Evolutionary conservation across 2,329 filamentous ascomycete species (phyloP), one percentile per base, ranked within the genome.

Genomic region (Boeremia exigua): DNA sequence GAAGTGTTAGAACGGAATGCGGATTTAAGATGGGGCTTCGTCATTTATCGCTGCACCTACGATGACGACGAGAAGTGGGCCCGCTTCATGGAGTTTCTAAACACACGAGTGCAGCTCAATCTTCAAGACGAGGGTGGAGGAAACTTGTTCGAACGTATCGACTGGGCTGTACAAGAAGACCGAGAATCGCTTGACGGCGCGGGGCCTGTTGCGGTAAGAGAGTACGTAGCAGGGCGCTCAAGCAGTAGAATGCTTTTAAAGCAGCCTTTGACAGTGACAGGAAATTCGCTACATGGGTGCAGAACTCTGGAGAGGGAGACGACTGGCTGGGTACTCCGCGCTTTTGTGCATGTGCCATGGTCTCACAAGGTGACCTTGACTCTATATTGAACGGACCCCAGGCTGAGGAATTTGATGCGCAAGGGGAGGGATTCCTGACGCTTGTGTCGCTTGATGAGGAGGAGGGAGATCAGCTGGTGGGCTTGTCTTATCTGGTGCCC

Each of bases 41-140:
- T 62, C 3, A 53, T 61, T 19, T 63, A 63, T 46, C 58, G 49
- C 43, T 58, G 52, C 49, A 58, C 58, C 33, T 61, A 61, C 47
- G 46, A 39, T 5, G n/a, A 39, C 23, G 43, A 61, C 25, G 10
- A 27, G 4, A 17, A 36, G 11, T 63, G 55, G 58, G 42, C 40
- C 4, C 44, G 43, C 37, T 60, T 63, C 38, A 59, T 63, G 52
- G 37, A 52, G 4, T 27, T 40, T 7, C 15, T 57, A 6, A 54
- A 59, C 37, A 46, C 40, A 25, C 53, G 47, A 2, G 46, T 49
- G 8, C 59, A 54, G 5, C 38, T 48, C 15, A 52, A 48, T 29
- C 50, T 62, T 2, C 19, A 55, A 29, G 44, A 52, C 12, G 34
- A 49, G 4, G 25, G 28, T 30, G 40, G 14, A 10, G 37, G 19